A percentile compares a stretch with the other conserved stretches of the same genome.
These are phyloP conservation scores for Strigomonas oncopelti DNA, from an alignment of 208 protist species.

Conservation along the genomic window DNA sequence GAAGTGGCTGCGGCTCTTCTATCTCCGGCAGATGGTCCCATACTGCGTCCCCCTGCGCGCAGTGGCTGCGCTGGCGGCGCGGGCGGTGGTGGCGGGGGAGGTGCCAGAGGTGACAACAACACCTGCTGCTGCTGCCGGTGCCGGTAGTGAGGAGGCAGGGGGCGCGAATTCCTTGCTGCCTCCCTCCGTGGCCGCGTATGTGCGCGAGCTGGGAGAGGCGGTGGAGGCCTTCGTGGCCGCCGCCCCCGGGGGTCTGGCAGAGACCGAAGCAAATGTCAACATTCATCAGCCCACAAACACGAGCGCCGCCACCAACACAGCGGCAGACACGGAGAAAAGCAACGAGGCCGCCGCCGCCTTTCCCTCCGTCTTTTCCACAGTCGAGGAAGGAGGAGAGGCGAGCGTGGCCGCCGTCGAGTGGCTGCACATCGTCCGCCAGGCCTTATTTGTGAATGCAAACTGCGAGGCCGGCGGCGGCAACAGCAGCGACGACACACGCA, in stretches of 20 bases:
- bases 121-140: not conserved
- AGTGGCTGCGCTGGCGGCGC: slow-evolving; percentile 30
- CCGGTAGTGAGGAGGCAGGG: not conserved
- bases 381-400: not conserved
- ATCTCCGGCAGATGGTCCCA: slow-evolving; percentile 58
- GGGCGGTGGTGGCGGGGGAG: slow-evolving; percentile 22
- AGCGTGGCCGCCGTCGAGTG: not conserved
- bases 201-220: slow-evolving; percentile 3
- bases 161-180: not conserved
- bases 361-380: not conserved
- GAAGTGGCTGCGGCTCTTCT: slow-evolving; percentile 64
- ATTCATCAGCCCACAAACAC: not conserved
- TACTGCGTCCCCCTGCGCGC: slow-evolving; percentile 35
- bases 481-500: not conserved
- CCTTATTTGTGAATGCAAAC: slow-evolving; percentile 6
- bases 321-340: not conserved
- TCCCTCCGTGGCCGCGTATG: not conserved
- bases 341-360: not conserved
- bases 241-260: too few species aligned
- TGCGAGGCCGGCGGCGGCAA: not conserved
- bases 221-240: not conserved
- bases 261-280: not conserved
- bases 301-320: not conserved
- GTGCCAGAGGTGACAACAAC: slow-evolving; percentile 4
- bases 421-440: slow-evolving; percentile 9